These are phyloP conservation scores for Auriscalpium vulgare DNA, from an alignment of 768 basidiomycete species.

Conservation along the genomic window DNA sequence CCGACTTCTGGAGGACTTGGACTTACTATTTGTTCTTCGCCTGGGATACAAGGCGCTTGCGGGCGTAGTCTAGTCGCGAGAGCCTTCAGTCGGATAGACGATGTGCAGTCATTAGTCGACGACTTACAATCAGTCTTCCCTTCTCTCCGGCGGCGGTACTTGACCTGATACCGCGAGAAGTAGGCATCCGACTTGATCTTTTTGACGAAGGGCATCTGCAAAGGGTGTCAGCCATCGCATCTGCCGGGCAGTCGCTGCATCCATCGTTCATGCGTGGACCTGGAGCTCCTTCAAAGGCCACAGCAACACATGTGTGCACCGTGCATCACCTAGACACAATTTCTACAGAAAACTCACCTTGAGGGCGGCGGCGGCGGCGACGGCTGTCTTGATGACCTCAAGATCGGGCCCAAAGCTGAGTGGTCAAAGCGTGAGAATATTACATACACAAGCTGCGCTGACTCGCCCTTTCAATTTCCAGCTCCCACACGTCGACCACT, in stretches of 20 bases:
- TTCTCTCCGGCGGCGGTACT: constrained; percentile 95
- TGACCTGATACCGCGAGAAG: constrained; percentile 98
- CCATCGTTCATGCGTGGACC: background rate
- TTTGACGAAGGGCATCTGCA: constrained; percentile 94
- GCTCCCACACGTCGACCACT: background rate
- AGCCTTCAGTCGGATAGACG: background rate
- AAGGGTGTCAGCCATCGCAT: constrained; percentile 1
- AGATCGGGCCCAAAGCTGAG: too few relatives aligned
- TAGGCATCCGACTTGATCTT: constrained; percentile 93
- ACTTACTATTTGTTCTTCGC: constrained; percentile 98
- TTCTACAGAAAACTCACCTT: constrained; percentile 29
- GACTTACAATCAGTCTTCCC: constrained; percentile 92
- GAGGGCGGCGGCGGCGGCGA: constrained; percentile 15
- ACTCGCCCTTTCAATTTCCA: too few relatives aligned
- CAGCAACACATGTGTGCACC: constrained; percentile 1
- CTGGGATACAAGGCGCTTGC: constrained; percentile 94
- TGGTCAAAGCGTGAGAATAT: too few relatives aligned
- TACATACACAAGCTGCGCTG: too few relatives aligned
- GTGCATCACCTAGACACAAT: background rate
- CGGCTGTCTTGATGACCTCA: too few relatives aligned
- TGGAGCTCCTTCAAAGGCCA: background rate
- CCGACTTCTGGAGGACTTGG: background rate
- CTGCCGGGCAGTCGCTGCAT: too few relatives aligned
- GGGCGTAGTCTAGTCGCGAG: constrained; percentile 73
- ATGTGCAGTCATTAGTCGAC: background rate